A percentile compares a stretch with the other conserved stretches of the same genome.
Evolutionary conservation across 2,329 filamentous ascomycete species (phyloP).

Genomic region (Lasiodiplodia theobromae): DNA sequence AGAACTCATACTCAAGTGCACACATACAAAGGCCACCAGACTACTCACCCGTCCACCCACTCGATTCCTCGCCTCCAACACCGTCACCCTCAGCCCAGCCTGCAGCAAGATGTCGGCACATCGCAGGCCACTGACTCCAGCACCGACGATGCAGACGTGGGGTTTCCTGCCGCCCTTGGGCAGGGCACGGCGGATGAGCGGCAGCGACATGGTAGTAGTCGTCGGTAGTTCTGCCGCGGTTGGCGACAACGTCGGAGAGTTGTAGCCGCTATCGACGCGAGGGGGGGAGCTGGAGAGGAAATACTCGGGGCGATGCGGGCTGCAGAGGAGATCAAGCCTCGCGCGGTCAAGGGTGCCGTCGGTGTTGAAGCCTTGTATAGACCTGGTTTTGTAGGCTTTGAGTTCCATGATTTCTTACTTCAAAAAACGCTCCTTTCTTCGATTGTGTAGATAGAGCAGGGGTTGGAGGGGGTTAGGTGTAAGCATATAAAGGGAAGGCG

Average conservation of each 20-base stretch:
- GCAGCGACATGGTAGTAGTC: neutral
- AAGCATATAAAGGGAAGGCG: neutral
- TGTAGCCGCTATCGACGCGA: slow-evolving; percentile 31
- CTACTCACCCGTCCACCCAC: slow-evolving; percentile 68
- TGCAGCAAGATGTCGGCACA: slow-evolving; percentile 72
- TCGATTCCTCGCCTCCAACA: slow-evolving; percentile 72
- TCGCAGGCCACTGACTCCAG: slow-evolving; percentile 73
- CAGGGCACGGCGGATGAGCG: slow-evolving; percentile 42
- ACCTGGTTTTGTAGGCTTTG: slow-evolving; percentile 38
- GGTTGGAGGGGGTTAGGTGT: neutral
- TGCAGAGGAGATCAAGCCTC: slow-evolving; percentile 42
- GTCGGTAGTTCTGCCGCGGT: neutral
- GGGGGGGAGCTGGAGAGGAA: slow-evolving; percentile 30
- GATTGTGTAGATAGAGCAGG: neutral
- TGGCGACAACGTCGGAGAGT: neutral
- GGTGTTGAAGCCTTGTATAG: slow-evolving; percentile 26
- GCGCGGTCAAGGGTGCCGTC: slow-evolving; percentile 39
- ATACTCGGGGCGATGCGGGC: slow-evolving; percentile 38
- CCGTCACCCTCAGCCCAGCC: slow-evolving; percentile 70
- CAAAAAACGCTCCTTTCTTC: neutral
- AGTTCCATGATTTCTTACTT: slow-evolving; percentile 34
- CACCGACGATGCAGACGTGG: slow-evolving; percentile 72
- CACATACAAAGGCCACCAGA: neutral
- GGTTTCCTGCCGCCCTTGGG: slow-evolving; percentile 52
- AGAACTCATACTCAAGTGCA: slow-evolving; percentile 22